Evolutionary conservation across 305 asterid species (phyloP).

Genomic region (Coffea humblotiana): DNA sequence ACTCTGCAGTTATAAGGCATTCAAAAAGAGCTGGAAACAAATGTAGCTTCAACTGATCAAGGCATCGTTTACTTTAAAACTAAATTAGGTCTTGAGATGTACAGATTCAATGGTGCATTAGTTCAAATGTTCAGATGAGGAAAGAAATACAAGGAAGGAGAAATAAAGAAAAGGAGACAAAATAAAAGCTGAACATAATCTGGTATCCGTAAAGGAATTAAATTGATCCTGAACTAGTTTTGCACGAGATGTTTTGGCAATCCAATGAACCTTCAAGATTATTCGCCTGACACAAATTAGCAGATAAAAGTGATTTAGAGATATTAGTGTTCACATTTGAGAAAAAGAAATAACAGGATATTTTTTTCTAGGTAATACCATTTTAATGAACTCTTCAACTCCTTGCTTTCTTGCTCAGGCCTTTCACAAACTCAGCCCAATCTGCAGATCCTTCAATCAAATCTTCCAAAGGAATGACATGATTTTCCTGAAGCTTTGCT

Average conservation of each 20-base stretch:
- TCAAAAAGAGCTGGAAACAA: not conserved
- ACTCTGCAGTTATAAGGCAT: not conserved
- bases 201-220: not conserved
- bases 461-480: conserved; percentile 35
- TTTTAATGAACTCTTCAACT: too few species aligned
- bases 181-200: not conserved
- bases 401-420: not conserved
- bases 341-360: too few species aligned
- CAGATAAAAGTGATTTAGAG: too few species aligned
- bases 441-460: conserved; percentile 35
- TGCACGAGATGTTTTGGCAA: too few species aligned
- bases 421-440: conserved; percentile 27
- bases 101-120: not conserved
- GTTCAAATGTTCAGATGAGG: not conserved
- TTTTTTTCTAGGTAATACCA: too few species aligned
- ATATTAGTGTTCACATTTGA: too few species aligned
- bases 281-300: too few species aligned
- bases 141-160: too few species aligned
- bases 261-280: too few species aligned
- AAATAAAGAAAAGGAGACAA: not conserved
- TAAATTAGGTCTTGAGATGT: not conserved
- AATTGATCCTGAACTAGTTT: not conserved
- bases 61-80: not conserved
- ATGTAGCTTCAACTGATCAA: not conserved
- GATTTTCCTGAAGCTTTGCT: conserved; percentile 10